phyloP scores from a whole-genome alignment of 2,329 filamentous ascomycete genomes.

The Exophiala sp. region DNA sequence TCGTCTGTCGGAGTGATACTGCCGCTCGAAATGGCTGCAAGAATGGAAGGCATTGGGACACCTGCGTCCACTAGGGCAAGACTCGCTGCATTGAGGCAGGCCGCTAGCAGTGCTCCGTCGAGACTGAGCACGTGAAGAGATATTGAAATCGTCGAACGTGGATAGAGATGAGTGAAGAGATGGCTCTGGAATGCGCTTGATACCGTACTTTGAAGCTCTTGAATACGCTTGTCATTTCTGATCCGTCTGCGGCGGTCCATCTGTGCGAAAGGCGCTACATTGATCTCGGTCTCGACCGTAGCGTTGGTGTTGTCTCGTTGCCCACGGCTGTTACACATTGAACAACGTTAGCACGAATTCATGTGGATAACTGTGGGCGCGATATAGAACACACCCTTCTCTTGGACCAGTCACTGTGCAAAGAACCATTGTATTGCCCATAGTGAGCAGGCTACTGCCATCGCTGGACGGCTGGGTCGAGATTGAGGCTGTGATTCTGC shows the following conservation, averaged over 20 bases:
- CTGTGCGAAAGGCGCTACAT: slow-evolving; percentile 28
- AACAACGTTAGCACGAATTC: not conserved
- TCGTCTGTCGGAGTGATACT: slow-evolving; percentile 41
- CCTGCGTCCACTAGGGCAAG: slow-evolving; percentile 91
- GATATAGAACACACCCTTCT: slow-evolving; percentile 48
- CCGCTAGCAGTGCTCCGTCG: slow-evolving; percentile 83
- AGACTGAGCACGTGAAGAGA: slow-evolving; percentile 81
- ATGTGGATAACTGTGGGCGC: not conserved
- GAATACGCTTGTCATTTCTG: slow-evolving; percentile 26
- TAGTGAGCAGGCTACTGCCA: slow-evolving; percentile 87
- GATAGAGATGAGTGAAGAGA: slow-evolving; percentile 81
- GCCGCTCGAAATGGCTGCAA: slow-evolving; percentile 81
- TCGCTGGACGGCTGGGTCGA: slow-evolving; percentile 88
- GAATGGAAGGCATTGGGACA: slow-evolving; percentile 89
- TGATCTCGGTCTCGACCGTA: slow-evolving; percentile 28
- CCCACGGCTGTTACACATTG: slow-evolving; percentile 20
- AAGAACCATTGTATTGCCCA: slow-evolving; percentile 96
- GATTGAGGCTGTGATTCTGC: slow-evolving; percentile 80
- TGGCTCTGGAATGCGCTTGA: slow-evolving; percentile 68
- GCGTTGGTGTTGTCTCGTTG: slow-evolving; percentile 28
- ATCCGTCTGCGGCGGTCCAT: slow-evolving; percentile 25
- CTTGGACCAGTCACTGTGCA: slow-evolving; percentile 83
- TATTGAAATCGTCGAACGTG: slow-evolving; percentile 76
- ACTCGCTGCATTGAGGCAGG: slow-evolving; percentile 83
- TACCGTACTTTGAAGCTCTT: slow-evolving; percentile 75